Conservation (phyloP, 176 grass and related monocot genomes). For the Miscanthus lutarioriparius region DNA sequence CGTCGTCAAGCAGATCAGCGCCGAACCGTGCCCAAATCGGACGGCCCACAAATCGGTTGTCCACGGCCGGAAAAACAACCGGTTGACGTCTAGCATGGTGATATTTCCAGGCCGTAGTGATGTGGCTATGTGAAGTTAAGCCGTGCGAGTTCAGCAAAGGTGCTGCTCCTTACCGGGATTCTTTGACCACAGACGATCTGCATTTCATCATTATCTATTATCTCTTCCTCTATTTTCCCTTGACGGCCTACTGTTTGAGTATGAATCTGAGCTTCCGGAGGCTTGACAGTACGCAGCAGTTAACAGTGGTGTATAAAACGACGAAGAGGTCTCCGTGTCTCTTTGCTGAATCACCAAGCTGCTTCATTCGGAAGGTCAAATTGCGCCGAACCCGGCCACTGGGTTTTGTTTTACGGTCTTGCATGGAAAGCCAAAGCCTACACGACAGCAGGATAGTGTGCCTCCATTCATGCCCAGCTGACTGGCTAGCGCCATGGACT, state of each 20-base stretch:
- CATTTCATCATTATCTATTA: background rate
- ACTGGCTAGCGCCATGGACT: background rate
- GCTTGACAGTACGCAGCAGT: background rate
- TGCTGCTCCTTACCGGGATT: background rate
- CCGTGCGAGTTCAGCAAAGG: background rate
- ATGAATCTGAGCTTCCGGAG: no score
- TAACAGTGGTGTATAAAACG: background rate
- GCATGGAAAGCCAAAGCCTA: no score
- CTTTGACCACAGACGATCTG: background rate
- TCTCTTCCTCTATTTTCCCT: background rate
- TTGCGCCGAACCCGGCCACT: no score
- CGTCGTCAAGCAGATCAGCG: no score
- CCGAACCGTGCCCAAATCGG: no score
- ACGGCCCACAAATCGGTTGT: no score
- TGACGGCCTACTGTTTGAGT: background rate
- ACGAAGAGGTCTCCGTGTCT: background rate
- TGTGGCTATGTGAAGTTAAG: background rate
- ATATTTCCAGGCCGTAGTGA: background rate
- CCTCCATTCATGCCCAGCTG: background rate
- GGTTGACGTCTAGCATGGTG: no score
- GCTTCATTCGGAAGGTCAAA: background rate
- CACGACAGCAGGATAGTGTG: no score
- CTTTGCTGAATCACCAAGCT: constrained; percentile 13
- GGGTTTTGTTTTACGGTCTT: no score
- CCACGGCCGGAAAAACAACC: no score